Base-by-base conservation (phyloP, 441 rosid genomes). In the Populus tomentosa region DNA sequence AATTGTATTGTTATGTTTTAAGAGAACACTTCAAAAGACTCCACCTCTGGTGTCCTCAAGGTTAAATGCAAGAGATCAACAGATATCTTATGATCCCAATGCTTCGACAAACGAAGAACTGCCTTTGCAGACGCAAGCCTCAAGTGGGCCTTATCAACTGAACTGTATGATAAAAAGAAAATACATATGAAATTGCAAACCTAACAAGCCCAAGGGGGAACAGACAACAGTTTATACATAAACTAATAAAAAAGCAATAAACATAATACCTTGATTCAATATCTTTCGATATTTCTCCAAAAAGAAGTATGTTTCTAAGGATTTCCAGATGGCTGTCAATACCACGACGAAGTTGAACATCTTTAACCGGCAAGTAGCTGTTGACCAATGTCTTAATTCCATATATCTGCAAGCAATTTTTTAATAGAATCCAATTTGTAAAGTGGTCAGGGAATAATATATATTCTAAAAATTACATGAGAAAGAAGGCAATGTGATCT, bases 41-140 rank as follows among this genome's bases (percentile, higher is more conserved):
- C 67, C 75, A 97, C 99, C 99, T 93, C 96, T 3, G 97, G 81
- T 30, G 82, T 86, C 86, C 81, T 92, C 70, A 97, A 53, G 10
- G 95, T 90, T 83, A 91, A 84, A 85, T 95, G 90, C 80, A 93
- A 92, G 69, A 92, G 59, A 77, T 93, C 98, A 79, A 91, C 76
- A 38, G 99, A 90, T 82, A 94, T 92, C 86, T 89, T 93, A 73
- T 97, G 87, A 69, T 97, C 97, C 99, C 99, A 97, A 72, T 88
- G 91, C 84, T 85, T 92, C 62, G 98, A 88, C 66, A 97, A 83
- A 66, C 98, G 98, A 87, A 97, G 92, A 84, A 93, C 87, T 28
- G 97, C 97, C 89, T 93, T 94, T n/a, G 98, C 98, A 82, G 97
- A 87, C 83, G 98, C 95, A 84, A 97, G 93, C 89, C 86, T 91